Base-by-base conservation (phyloP, 768 basidiomycete species). In the Podaxis rugospora region DNA sequence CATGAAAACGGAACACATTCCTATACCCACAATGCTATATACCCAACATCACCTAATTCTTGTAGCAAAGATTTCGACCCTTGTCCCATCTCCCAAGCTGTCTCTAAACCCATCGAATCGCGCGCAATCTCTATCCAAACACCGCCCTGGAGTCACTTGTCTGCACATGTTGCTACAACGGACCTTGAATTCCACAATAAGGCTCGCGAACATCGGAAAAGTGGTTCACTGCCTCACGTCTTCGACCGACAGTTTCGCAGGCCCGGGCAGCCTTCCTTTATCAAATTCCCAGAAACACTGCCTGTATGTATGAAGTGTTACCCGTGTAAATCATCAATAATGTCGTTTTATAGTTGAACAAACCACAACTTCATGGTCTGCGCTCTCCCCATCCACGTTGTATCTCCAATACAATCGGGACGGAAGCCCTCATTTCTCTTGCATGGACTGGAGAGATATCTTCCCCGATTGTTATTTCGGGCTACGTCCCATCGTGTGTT, bases 381-480 rank as follows among this genome's bases (percentile, higher is more conserved):
- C 50, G 50, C 32, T 52, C 58, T 6, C 69, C 70, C 16, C 66
- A 68, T n/a, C 68, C 69, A 28, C 63, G 56, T 16, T 66, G 63
- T 9, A 44, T 67, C 4, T 64, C 67, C 5, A 63, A 67, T 27
- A 66, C 65, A 49, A 66, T 71, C 23, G 66, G 68, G 35, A 74
- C 72, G 10, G 68, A 68, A 40, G 69, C 68, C n/a, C 63, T 74
- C 10, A 70, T 69, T 32, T 70, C 71, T 21, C 65, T 72, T 0
- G 70, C 72, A 47, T 74, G 72, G 72, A 72, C 68, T 3, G 72
- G 72, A 13, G 64, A 68, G 36, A 42, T 64, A n/a, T 50, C 56
- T 10, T 57, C 64, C 16, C 62, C 65, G 16, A 35, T 66, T 11
- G 64, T 61, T 23, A 55, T 59, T 3, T 61, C 64, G 14, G 61